Conservation (phyloP, 2,329 filamentous ascomycete species). For the Verticillium nubilum region DNA sequence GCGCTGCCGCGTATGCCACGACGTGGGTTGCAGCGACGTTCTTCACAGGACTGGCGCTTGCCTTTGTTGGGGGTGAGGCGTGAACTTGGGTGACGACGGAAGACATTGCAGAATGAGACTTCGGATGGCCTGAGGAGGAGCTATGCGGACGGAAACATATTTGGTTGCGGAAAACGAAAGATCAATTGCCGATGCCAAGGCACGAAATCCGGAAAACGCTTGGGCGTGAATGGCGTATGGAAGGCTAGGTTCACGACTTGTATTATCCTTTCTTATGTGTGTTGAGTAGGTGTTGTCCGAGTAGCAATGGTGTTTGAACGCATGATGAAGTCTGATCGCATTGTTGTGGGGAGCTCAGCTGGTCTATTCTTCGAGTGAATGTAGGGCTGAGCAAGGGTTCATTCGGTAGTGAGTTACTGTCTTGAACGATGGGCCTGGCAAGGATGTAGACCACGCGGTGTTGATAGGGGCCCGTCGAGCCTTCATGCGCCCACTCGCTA, state of each 20-base stretch:
- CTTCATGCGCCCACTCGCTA: too few relatives aligned
- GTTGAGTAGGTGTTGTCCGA: neutral
- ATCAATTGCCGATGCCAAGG: neutral
- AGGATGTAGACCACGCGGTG: too few relatives aligned
- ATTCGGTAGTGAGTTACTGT: neutral
- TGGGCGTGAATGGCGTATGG: neutral
- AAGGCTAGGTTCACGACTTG: neutral
- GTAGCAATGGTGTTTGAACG: neutral
- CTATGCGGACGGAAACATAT: neutral
- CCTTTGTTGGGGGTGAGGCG: constrained; percentile 39
- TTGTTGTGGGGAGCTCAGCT: neutral
- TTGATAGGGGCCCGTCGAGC: too few relatives aligned
- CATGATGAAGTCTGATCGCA: neutral
- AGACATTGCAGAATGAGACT: neutral
- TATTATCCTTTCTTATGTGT: neutral
- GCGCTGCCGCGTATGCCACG: constrained; percentile 66
- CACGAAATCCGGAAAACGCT: neutral
- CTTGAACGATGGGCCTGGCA: neutral
- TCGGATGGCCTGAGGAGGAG: neutral
- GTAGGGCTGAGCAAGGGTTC: neutral
- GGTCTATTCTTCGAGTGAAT: neutral
- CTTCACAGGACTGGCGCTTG: constrained; percentile 51
- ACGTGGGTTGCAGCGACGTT: constrained; percentile 67
- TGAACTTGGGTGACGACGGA: neutral
- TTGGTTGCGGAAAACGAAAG: neutral